Percentiles rank a stretch among this genome's conserved stretches.
Evolutionary conservation across 352 stramenopile species (phyloP).

Genomic region (Plasmopara viticola): DNA sequence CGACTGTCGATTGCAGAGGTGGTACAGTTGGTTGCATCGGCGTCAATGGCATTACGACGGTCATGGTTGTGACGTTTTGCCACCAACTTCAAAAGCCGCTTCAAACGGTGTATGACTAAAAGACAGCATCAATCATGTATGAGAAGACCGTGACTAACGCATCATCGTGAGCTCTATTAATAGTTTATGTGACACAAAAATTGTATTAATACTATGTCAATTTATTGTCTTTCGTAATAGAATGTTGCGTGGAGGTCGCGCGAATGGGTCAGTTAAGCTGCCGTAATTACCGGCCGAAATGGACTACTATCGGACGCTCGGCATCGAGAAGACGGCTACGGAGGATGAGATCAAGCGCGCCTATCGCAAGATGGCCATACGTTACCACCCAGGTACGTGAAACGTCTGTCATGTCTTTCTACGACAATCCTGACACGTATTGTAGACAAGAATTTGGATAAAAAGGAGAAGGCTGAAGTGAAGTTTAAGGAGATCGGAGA

Average conservation of each 20-base stretch:
- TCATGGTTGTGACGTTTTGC: too few species aligned
- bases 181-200: too few species aligned
- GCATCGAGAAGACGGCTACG: conserved; percentile 58
- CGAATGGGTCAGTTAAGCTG: conserved; percentile 1
- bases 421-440: conserved; percentile 1
- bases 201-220: too few species aligned
- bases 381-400: conserved; percentile 73
- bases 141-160: too few species aligned
- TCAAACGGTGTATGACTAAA: too few species aligned
- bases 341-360: conserved; percentile 79
- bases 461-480: conserved; percentile 78
- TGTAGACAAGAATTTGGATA: conserved; percentile 86
- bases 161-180: too few species aligned
- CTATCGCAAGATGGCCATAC: conserved; percentile 84
- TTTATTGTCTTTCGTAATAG: neutral
- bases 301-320: conserved; percentile 70
- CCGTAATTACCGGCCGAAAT: conserved; percentile 34
- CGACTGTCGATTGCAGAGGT: too few species aligned
- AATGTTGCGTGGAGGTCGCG: conserved; percentile 3
- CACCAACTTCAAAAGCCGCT: too few species aligned
- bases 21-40: too few species aligned
- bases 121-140: too few species aligned
- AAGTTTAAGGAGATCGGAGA: conserved; percentile 89
- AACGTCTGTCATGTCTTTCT: neutral
- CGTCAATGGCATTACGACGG: too few species aligned